Evolutionary conservation across 2,329 filamentous ascomycete species (phyloP).

Genomic region (Exophiala lecanii-corni): DNA sequence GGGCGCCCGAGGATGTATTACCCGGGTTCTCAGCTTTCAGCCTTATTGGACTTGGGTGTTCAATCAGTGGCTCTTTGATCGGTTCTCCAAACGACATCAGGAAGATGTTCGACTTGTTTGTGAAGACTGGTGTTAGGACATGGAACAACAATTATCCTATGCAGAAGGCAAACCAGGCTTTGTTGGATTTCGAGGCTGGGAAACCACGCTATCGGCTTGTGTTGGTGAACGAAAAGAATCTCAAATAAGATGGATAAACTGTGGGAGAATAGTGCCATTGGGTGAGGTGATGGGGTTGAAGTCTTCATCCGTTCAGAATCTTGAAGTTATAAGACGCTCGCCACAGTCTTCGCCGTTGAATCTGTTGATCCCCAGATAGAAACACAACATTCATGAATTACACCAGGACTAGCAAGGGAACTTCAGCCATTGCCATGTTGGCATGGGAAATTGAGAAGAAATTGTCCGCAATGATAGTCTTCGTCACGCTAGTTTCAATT

Average conservation of each 20-base stretch:
- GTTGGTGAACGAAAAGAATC: conserved; percentile 33
- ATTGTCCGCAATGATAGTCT: too few species aligned
- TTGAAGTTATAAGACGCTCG: too few species aligned
- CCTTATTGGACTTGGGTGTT: conserved; percentile 54
- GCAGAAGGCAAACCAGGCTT: conserved; percentile 39
- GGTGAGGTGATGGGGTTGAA: too few species aligned
- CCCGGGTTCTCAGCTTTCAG: conserved; percentile 55
- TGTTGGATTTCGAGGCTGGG: conserved; percentile 41
- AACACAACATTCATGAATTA: too few species aligned
- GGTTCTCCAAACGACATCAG: conserved; percentile 41
- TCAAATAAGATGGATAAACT: background rate
- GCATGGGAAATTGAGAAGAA: too few species aligned
- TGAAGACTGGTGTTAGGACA: conserved; percentile 38
- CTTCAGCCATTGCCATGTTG: too few species aligned
- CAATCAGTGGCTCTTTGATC: conserved; percentile 48
- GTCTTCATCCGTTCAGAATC: too few species aligned
- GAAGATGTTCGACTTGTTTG: conserved; percentile 41
- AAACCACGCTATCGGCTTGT: conserved; percentile 45
- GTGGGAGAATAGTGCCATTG: too few species aligned
- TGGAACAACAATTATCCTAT: conserved; percentile 42
- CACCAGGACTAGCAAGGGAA: too few species aligned
- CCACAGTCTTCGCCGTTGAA: too few species aligned
- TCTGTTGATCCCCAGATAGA: too few species aligned
- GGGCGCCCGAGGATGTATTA: conserved; percentile 56
- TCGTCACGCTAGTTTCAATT: too few species aligned